A percentile compares a stretch with the other conserved stretches of the same genome.
These are phyloP conservation scores for Pseudoturritis turrita DNA, from an alignment of 345 rosid genomes.

Conservation along the genomic window DNA sequence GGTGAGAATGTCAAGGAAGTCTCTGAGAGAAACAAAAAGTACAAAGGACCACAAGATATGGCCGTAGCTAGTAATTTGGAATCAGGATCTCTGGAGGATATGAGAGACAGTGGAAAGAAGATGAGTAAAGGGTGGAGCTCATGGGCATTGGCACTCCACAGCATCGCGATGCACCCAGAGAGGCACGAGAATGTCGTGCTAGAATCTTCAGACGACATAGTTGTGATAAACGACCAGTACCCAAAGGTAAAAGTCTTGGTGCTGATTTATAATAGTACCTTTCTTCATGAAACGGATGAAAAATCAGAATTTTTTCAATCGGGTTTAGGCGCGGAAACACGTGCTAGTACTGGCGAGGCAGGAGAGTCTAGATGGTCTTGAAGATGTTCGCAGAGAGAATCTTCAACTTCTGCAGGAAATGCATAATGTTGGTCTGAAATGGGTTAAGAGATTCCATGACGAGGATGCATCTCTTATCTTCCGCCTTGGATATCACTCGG, in stretches of 20 bases:
- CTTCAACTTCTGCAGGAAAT: slow-evolving; percentile 48
- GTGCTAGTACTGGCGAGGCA: slow-evolving; percentile 59
- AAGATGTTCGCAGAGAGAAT: slow-evolving; percentile 64
- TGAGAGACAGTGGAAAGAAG: slow-evolving; percentile 23
- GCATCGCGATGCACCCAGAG: slow-evolving; percentile 72
- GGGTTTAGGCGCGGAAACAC: slow-evolving; percentile 66
- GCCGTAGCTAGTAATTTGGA: slow-evolving; percentile 3
- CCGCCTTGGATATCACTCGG: slow-evolving; percentile 96
- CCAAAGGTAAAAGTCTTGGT: slow-evolving; percentile 56
- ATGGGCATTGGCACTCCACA: slow-evolving; percentile 78
- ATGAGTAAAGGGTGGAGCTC: slow-evolving; percentile 55
- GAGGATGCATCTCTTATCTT: slow-evolving; percentile 72
- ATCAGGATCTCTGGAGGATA: slow-evolving; percentile 23
- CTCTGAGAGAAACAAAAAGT: slow-evolving; percentile 50
- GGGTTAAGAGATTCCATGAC: slow-evolving; percentile 57
- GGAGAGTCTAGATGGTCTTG: slow-evolving; percentile 58
- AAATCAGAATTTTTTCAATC: neutral
- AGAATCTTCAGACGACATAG: slow-evolving; percentile 55
- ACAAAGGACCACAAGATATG: slow-evolving; percentile 41
- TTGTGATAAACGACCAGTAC: slow-evolving; percentile 71
- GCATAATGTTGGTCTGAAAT: slow-evolving; percentile 75
- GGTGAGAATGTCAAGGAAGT: slow-evolving; percentile 45
- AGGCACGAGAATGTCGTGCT: slow-evolving; percentile 49
- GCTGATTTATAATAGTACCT: neutral
- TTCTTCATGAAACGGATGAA: slow-evolving; percentile 1